These are phyloP conservation scores for Ajuga reptans DNA, from an alignment of 305 asterid genomes.

Conservation along the genomic window DNA sequence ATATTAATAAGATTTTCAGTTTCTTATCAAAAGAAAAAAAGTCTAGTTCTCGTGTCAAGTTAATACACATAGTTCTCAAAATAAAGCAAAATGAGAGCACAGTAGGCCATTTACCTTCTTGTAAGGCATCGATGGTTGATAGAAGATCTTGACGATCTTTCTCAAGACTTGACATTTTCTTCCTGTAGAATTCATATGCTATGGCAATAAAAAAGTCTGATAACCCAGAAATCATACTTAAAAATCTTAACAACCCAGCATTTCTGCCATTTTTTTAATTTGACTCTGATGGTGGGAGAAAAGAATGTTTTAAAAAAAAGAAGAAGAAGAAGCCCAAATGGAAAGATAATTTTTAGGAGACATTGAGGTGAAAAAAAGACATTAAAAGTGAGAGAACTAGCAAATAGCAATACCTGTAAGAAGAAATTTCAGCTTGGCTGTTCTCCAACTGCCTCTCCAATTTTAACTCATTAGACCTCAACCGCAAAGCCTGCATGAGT, in stretches of 20 bases:
- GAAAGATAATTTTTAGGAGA: background rate
- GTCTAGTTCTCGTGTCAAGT: constrained; percentile 8
- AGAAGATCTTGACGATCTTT: constrained; percentile 86
- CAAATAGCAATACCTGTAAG: constrained; percentile 46
- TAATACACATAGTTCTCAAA: background rate
- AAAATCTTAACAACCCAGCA: background rate
- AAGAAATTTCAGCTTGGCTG: constrained; percentile 61
- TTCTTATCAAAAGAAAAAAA: no score
- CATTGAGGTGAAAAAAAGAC: background rate
- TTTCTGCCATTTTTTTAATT: background rate
- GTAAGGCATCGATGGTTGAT: constrained; percentile 77
- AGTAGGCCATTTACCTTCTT: constrained; percentile 55
- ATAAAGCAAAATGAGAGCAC: constrained; percentile 8
- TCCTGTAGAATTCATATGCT: constrained; percentile 42
- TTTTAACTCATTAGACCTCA: constrained; percentile 95
- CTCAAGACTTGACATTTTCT: constrained; percentile 66
- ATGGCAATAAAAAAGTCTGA: background rate
- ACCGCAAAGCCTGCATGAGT: constrained; percentile 61
- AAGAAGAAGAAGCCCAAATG: background rate
- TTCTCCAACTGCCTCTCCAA: constrained; percentile 81
- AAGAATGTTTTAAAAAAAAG: background rate
- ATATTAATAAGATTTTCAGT: no score
- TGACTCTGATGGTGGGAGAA: constrained; percentile 5
- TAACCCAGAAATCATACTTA: constrained; percentile 15
- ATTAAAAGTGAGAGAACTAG: constrained; percentile 4